A percentile compares a stretch with the other conserved stretches of the same genome.
Evolutionary conservation across 768 basidiomycete genomes (phyloP).

Genomic region (Exsudoporus frostii): DNA sequence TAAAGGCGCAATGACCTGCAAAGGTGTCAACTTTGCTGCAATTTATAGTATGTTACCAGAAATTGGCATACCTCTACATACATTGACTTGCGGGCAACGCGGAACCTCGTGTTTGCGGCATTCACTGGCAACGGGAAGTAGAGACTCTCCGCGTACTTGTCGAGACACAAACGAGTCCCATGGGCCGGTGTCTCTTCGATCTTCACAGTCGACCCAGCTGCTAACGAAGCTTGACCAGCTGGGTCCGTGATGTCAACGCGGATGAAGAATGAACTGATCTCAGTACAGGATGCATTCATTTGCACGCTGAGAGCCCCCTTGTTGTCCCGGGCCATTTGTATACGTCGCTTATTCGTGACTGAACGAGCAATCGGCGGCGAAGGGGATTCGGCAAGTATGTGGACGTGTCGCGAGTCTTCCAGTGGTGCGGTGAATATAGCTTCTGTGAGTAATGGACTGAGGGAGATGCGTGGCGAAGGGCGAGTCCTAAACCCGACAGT

Average conservation of each 20-base stretch:
- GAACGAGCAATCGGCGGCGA: constrained; percentile 1
- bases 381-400: constrained; percentile 26
- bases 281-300: constrained; percentile 14
- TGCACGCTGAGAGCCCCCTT: constrained; percentile 14
- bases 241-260: constrained; percentile 25
- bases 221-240: constrained; percentile 14
- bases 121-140: constrained; percentile 45
- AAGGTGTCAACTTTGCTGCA: not conserved
- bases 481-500: constrained; percentile 20
- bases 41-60: not conserved
- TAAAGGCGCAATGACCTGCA: constrained; percentile 21
- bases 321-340: constrained; percentile 2
- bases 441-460: not conserved
- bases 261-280: constrained; percentile 16
- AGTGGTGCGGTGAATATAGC: constrained; percentile 22
- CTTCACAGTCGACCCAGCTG: constrained; percentile 16
- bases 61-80: constrained; percentile 39
- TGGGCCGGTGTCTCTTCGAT: constrained; percentile 7
- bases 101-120: constrained; percentile 34
- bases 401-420: constrained; percentile 17
- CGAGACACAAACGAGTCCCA: constrained; percentile 9
- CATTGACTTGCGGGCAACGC: constrained; percentile 52
- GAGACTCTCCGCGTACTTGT: constrained; percentile 25
- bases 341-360: not conserved
- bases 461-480: constrained; percentile 11